Percentiles rank a stretch among this genome's conserved stretches.
phyloP scores from a whole-genome alignment of 768 basidiomycete species.

The Russula compacta region DNA sequence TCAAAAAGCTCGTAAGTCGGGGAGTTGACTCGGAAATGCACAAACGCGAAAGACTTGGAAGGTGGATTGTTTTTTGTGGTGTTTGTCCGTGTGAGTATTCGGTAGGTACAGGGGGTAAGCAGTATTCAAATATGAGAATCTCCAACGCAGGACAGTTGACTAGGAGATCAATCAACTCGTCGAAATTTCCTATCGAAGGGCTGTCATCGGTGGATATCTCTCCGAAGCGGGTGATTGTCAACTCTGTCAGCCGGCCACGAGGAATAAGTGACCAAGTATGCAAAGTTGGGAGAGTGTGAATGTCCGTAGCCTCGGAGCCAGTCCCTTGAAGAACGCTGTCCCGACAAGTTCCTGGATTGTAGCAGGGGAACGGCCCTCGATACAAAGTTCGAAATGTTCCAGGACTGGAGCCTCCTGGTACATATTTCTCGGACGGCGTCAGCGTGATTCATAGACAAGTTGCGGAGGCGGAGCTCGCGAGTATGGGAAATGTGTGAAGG shows the following conservation, averaged over 20 bases:
- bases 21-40: not conserved
- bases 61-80: too few relatives aligned
- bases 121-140: not conserved
- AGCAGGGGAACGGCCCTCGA: not conserved
- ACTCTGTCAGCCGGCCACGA: not conserved
- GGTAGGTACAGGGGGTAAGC: not conserved
- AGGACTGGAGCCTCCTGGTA: not conserved
- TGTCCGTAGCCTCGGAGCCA: not conserved
- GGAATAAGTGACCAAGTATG: slow-evolving; percentile 5
- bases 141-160: not conserved
- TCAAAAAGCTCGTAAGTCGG: not conserved
- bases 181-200: not conserved
- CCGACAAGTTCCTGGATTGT: not conserved
- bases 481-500: not conserved
- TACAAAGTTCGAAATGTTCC: slow-evolving; percentile 2
- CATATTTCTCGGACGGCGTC: not conserved
- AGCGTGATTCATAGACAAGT: not conserved
- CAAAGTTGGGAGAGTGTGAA: not conserved
- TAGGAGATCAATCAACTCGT: not conserved
- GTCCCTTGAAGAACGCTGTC: not conserved
- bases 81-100: not conserved
- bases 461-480: not conserved
- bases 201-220: not conserved
- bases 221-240: not conserved
- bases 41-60: slow-evolving; percentile 1